A percentile compares a stretch with the other conserved stretches of the same genome.
phyloP scores from a whole-genome alignment of 192 early-diverging fungal species.

The Diversispora epigaea region DNA sequence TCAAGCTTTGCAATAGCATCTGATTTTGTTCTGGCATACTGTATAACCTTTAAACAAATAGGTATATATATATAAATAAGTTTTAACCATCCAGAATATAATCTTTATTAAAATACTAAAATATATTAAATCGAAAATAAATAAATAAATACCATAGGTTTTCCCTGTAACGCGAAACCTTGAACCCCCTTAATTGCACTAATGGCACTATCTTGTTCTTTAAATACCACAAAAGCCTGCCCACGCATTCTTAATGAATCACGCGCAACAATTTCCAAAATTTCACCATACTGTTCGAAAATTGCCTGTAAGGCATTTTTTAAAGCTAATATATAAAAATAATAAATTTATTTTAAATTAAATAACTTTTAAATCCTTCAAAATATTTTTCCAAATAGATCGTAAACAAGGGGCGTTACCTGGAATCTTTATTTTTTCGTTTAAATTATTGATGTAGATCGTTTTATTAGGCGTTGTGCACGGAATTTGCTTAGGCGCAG shows the following conservation, averaged over 20 bases:
- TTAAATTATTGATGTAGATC: conserved; percentile 81
- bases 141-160: conserved; percentile 69
- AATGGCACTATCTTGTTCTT: conserved; percentile 65
- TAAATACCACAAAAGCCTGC: conserved; percentile 91
- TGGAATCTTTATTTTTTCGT: conserved; percentile 70
- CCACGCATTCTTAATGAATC: conserved; percentile 82
- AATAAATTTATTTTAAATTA: not conserved
- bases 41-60: conserved; percentile 43
- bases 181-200: conserved; percentile 83
- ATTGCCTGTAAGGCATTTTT: conserved; percentile 71
- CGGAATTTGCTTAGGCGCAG: conserved; percentile 57
- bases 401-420: conserved; percentile 41
- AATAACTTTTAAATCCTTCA: not conserved
- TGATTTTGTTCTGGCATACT: conserved; percentile 55
- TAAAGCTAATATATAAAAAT: conserved; percentile 52
- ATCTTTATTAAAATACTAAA: too few species aligned
- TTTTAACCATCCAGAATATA: too few species aligned
- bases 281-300: conserved; percentile 81
- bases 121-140: not conserved
- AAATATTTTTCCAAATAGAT: not conserved
- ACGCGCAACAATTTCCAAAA: conserved; percentile 80
- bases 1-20: conserved; percentile 66
- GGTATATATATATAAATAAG: too few species aligned
- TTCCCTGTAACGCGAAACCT: conserved; percentile 76
- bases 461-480: conserved; percentile 65